Evolutionary conservation across 1,284 basidiomycete species (phyloP), one percentile per base, ranked within the genome.

Genomic region (Malassezia sympodialis): DNA sequence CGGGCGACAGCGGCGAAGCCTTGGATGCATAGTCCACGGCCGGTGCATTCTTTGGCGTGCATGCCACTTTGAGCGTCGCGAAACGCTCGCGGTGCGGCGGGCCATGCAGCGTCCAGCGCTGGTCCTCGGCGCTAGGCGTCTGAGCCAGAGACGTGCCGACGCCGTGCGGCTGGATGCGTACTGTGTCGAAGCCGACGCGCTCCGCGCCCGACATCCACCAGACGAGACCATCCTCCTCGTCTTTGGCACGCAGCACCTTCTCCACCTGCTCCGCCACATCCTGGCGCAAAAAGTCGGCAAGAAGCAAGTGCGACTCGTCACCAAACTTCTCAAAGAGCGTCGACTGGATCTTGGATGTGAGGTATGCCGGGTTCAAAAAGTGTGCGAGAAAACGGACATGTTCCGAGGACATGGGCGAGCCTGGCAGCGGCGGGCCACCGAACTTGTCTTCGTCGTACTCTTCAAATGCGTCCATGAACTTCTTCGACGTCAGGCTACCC

Each of bases 11-110:
- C 10, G 66, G 59, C 8, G 65, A 49, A 17, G 50, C 26, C 1
- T 52, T 37, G 3, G 28, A 27, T 5, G 56, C 15, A 12, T 47
- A 51, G 43, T 55, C 61, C 15, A 66, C 48, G 21, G 56, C 49
- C 28, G 34, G 32, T 3, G 67, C 65, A 30, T 50, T 58, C n/a
- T 53, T 44, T 0, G 65, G 63, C 2, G 62, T 54, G 21, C 44
- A 54, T 11, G 63, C 51, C 10, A 58, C 39, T 2, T 53, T 48
- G 10, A 72, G 83, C 2, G 80, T 79, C 66, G 87, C 85, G 77
- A 90, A 96, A 31, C 93, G 86, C 80, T 88, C 88, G 76, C 91
- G 90, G 76, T 93, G 90, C 26, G 91, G 87, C 6, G 93, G 93
- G 2, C 91, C 90, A 63, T 83, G 82, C 62, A 89, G 69, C 30